Percentiles rank a stretch among this genome's conserved stretches.
Conservation (phyloP, 2,329 filamentous ascomycete genomes). For the Pseudogymnoascus sp. region DNA sequence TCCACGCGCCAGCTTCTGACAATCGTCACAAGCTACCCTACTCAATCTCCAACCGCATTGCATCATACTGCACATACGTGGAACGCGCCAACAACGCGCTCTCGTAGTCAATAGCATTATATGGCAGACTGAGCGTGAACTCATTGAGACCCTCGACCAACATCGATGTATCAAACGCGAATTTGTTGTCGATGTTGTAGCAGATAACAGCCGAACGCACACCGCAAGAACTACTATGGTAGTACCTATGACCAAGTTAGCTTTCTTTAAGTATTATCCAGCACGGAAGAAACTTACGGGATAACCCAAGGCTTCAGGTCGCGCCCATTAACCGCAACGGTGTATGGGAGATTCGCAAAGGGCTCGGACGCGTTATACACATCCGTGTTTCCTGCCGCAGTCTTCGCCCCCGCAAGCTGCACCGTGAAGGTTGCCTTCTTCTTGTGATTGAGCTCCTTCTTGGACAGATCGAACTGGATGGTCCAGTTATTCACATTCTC, state of each 20-base stretch:
- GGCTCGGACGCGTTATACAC: conserved; percentile 44
- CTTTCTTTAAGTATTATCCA: conserved; percentile 13
- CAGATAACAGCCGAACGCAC: conserved; percentile 51
- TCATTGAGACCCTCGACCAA: conserved; percentile 45
- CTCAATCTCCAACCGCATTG: conserved; percentile 47
- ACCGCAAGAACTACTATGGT: conserved; percentile 50
- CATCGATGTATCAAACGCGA: conserved; percentile 42
- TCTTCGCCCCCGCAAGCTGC: conserved; percentile 54
- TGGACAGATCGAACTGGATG: conserved; percentile 41
- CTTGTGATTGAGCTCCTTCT: conserved; percentile 33
- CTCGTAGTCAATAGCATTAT: conserved; percentile 50
- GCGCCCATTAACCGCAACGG: conserved; percentile 38
- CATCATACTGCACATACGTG: conserved; percentile 59
- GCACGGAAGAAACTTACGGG: conserved; percentile 33
- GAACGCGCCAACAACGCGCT: conserved; percentile 44
- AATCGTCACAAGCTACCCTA: conserved; percentile 18
- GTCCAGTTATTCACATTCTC: conserved; percentile 52
- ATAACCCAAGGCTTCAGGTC: conserved; percentile 46
- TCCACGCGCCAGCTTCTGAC: not conserved
- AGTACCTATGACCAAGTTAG: conserved; percentile 31
- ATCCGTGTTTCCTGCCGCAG: conserved; percentile 53
- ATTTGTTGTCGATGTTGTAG: conserved; percentile 53
- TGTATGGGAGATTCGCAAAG: conserved; percentile 44
- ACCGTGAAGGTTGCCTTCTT: conserved; percentile 49
- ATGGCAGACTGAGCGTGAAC: conserved; percentile 49